Evolutionary conservation across 352 stramenopile genomes (phyloP).

Genomic region (Aphanomyces invadans): DNA sequence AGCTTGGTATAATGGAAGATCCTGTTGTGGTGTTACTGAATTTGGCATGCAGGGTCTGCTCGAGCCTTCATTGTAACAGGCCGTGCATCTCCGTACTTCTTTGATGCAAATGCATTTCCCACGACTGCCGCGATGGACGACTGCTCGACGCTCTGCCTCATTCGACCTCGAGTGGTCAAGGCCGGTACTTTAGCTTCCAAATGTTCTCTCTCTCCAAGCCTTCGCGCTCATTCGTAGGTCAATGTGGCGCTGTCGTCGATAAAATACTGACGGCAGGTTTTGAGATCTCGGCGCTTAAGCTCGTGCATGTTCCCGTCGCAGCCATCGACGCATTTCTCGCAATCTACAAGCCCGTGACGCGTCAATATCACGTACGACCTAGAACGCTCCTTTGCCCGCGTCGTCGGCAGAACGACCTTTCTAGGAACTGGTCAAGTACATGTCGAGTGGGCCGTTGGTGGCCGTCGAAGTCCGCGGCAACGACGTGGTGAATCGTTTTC

Average conservation of each 20-base stretch:
- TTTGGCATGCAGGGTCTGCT: constrained; percentile 19
- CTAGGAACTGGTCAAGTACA: constrained; percentile 87
- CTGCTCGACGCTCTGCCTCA: constrained; percentile 54
- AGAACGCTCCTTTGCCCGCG: no score
- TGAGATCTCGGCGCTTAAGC: constrained; percentile 84
- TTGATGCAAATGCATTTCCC: constrained; percentile 24
- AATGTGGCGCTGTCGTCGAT: constrained; percentile 69
- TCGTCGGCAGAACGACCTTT: no score
- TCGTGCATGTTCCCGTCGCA: constrained; percentile 69
- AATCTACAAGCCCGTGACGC: constrained; percentile 71
- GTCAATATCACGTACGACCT: constrained; percentile 58
- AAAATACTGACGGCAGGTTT: constrained; percentile 74
- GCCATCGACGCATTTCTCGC: constrained; percentile 87
- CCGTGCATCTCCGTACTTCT: not conserved
- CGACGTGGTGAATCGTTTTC: constrained; percentile 68
- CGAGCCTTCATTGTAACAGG: constrained; percentile 25
- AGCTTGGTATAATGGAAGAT: constrained; percentile 23
- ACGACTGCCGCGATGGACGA: constrained; percentile 49
- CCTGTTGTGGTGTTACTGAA: constrained; percentile 26
- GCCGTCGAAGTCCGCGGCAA: constrained; percentile 86
- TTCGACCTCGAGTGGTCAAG: constrained; percentile 50
- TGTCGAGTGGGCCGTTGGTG: constrained; percentile 77
- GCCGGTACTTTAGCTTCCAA: constrained; percentile 28
- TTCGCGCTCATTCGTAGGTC: constrained; percentile 23
- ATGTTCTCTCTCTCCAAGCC: not conserved